A percentile compares a stretch with the other conserved stretches of the same genome.
These are phyloP conservation scores for Jacaranda mimosifolia DNA, from an alignment of 257 asterid genomes.

Conservation along the genomic window DNA sequence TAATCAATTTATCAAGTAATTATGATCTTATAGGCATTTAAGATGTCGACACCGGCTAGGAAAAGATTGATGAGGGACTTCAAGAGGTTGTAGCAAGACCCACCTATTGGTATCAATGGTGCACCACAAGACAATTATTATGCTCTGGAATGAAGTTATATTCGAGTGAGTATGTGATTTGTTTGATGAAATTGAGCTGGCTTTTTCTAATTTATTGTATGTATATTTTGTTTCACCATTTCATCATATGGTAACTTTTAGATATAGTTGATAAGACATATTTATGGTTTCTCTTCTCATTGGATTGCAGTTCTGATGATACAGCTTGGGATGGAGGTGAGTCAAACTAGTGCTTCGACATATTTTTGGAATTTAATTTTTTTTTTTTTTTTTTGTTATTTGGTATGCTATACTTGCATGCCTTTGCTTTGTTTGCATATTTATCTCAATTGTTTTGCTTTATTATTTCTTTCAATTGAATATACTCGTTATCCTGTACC, in stretches of 20 bases:
- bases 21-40: slow-evolving; percentile 39
- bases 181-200: neutral
- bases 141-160: slow-evolving; percentile 86
- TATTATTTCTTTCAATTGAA: neutral
- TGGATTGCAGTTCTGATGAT: slow-evolving; percentile 77
- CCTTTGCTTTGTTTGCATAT: neutral
- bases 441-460: neutral
- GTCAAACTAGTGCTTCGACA: slow-evolving; percentile 38
- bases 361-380: neutral
- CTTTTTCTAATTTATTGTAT: neutral
- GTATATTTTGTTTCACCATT: slow-evolving; percentile 2
- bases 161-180: slow-evolving; percentile 58
- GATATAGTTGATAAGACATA: slow-evolving; percentile 33
- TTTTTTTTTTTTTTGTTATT: neutral
- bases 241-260: neutral
- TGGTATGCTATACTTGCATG: neutral
- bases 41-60: slow-evolving; percentile 81
- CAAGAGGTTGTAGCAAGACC: slow-evolving; percentile 85
- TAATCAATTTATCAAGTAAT: neutral
- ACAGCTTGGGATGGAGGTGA: slow-evolving; percentile 95
- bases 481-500: neutral
- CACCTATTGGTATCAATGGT: slow-evolving; percentile 81
- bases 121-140: slow-evolving; percentile 82
- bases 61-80: slow-evolving; percentile 88
- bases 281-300: slow-evolving; percentile 36